A percentile compares a stretch with the other conserved stretches of the same genome.
Evolutionary conservation across 257 asterid genomes (phyloP).

Genomic region (Schizonepeta tenuifolia): DNA sequence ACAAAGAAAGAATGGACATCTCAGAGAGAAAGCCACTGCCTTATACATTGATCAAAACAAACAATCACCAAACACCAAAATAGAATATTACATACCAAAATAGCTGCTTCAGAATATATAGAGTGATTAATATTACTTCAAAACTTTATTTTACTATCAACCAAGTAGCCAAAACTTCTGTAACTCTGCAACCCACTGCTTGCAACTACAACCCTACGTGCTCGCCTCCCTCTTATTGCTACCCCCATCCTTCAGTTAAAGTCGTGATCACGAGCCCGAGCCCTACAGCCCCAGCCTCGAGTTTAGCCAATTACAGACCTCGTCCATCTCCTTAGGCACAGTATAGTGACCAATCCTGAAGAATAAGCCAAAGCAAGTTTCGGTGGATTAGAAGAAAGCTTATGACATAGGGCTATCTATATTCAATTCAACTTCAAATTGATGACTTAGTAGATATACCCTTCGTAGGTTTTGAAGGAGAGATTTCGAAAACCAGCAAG

Average conservation of each 20-base stretch:
- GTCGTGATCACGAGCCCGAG: constrained; percentile 39
- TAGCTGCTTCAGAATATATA: constrained; percentile 28
- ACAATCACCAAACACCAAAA: constrained; percentile 35
- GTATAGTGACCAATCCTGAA: constrained; percentile 91
- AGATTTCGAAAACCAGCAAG: constrained; percentile 78
- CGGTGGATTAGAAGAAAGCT: background rate
- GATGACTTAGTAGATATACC: constrained; percentile 46
- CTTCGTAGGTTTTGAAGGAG: constrained; percentile 67
- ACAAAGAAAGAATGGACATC: constrained; percentile 24
- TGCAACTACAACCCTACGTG: constrained; percentile 32
- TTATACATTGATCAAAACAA: constrained; percentile 31
- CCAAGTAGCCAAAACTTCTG: constrained; percentile 40
- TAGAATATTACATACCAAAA: constrained; percentile 35
- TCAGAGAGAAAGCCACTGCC: constrained; percentile 27
- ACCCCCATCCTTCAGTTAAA: constrained; percentile 31
- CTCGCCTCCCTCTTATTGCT: constrained; percentile 42
- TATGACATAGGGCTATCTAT: background rate
- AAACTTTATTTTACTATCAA: constrained; percentile 33
- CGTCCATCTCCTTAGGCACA: constrained; percentile 91
- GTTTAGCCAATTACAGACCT: constrained; percentile 78
- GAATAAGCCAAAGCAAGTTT: background rate
- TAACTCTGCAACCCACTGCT: constrained; percentile 41
- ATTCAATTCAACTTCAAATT: constrained; percentile 13
- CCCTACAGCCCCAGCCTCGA: constrained; percentile 57
- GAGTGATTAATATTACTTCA: constrained; percentile 25